Conservation (phyloP, 2,329 filamentous ascomycete species). For the Sarocladiaceae sp. region DNA sequence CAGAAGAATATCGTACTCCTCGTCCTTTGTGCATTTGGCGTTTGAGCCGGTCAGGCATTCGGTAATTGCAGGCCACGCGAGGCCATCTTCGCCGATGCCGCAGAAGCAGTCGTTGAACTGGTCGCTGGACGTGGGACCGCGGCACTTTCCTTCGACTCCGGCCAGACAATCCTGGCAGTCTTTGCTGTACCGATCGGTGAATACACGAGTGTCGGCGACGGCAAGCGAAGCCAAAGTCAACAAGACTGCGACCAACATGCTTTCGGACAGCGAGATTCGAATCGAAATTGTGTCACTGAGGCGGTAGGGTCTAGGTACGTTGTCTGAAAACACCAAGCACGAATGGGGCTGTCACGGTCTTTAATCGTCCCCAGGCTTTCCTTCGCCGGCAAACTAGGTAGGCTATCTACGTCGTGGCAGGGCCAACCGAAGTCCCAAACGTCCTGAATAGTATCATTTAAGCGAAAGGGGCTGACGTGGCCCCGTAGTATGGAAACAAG, state of each 20-base stretch:
- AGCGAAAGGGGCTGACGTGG: too few species aligned
- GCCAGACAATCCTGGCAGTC: slow-evolving; percentile 8
- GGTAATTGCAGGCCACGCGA: not conserved
- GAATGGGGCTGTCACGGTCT: too few species aligned
- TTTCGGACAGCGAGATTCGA: too few species aligned
- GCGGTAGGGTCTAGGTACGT: too few species aligned
- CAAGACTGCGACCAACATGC: not conserved
- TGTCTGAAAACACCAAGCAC: too few species aligned
- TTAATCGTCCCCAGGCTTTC: too few species aligned
- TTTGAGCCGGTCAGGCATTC: not conserved
- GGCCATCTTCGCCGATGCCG: slow-evolving; percentile 2
- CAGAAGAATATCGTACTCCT: not conserved
- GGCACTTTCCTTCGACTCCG: slow-evolving; percentile 9
- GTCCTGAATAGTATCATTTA: too few species aligned
- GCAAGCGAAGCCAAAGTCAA: not conserved
- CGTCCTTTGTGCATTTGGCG: not conserved
- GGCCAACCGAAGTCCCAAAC: not conserved
- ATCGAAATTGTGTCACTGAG: too few species aligned
- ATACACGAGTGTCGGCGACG: slow-evolving; percentile 4
- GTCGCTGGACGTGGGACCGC: slow-evolving; percentile 8
- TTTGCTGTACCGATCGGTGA: not conserved
- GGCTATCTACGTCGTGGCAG: too few species aligned
- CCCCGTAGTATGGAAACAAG: too few species aligned
- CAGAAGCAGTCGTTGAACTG: slow-evolving; percentile 13
- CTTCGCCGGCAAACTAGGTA: too few species aligned